phyloP scores from a whole-genome alignment of 306 rosid species.

The Rubus parviflorus region DNA sequence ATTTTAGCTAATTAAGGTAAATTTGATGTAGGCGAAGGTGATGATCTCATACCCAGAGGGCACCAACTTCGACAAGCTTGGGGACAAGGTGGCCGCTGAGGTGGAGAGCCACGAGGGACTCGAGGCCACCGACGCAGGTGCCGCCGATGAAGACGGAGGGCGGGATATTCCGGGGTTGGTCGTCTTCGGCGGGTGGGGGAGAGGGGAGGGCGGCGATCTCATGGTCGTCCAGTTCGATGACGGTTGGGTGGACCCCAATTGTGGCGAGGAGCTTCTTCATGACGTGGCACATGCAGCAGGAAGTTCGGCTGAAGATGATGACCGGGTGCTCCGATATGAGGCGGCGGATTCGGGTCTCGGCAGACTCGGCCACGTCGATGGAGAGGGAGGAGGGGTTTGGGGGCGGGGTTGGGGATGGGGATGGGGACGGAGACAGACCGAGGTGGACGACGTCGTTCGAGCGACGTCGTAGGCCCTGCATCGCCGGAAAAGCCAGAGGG shows the following conservation, averaged over 20 bases:
- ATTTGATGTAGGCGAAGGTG: not conserved
- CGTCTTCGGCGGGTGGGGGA: conserved; percentile 10
- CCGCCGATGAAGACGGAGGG: conserved; percentile 93
- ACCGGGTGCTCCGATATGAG: conserved; percentile 95
- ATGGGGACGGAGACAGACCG: conserved; percentile 39
- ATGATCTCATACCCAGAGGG: conserved; percentile 55
- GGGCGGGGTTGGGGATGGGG: not conserved
- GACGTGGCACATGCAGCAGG: conserved; percentile 99
- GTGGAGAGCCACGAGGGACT: conserved; percentile 95
- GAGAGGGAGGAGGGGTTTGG: conserved; percentile 53
- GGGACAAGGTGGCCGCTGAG: conserved; percentile 89
- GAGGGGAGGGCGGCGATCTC: conserved; percentile 77
- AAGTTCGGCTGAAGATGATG: conserved; percentile 76
- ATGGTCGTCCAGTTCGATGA: conserved; percentile 85
- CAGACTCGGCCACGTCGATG: conserved; percentile 80
- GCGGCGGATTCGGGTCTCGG: conserved; percentile 73
- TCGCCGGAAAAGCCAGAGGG: conserved; percentile 26
- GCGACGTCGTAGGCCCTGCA: conserved; percentile 79
- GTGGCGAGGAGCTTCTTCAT: conserved; percentile 92
- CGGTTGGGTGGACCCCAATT: conserved; percentile 91
- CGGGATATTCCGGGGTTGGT: conserved; percentile 26
- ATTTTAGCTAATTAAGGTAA: not conserved
- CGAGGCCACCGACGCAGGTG: conserved; percentile 69
- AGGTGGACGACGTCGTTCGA: conserved; percentile 67
- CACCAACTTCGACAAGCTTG: conserved; percentile 88